These are phyloP conservation scores for Fusarium verrucosum DNA, from an alignment of 2,329 filamentous ascomycete species.

Conservation along the genomic window DNA sequence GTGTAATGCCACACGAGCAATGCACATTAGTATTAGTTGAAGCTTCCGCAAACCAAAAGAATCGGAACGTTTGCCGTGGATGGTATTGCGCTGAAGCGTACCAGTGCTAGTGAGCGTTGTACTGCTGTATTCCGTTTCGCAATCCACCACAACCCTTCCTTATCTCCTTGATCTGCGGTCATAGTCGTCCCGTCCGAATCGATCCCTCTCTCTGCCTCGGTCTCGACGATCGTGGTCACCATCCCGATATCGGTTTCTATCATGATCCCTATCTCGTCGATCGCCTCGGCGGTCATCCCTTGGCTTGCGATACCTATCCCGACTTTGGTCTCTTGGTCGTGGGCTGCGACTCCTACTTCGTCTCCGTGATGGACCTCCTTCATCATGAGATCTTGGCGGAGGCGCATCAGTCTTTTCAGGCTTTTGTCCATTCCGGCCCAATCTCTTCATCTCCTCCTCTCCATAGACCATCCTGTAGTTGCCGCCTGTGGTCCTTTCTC, in stretches of 20 bases:
- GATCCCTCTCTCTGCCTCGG: conserved; percentile 35
- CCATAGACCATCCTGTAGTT: conserved; percentile 85
- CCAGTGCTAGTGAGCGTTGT: conserved; percentile 22
- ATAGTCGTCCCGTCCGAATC: conserved; percentile 36
- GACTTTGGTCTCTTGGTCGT: conserved; percentile 35
- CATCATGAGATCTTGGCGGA: conserved; percentile 10
- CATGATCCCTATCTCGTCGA: conserved; percentile 41
- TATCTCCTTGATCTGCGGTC: conserved; percentile 37
- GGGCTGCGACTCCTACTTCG: conserved; percentile 36
- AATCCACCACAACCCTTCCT: conserved; percentile 11
- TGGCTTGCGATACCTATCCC: conserved; percentile 42
- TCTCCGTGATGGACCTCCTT: conserved; percentile 7
- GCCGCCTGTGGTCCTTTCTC: conserved; percentile 55
- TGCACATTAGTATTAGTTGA: conserved; percentile 30
- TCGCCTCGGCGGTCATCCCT: conserved; percentile 42
- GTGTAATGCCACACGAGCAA: conserved; percentile 31
- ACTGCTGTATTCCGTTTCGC: conserved; percentile 28
- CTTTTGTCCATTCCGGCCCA: conserved; percentile 53
- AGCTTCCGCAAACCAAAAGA: conserved; percentile 9
- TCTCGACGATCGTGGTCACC: conserved; percentile 43
- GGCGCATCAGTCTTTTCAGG: conserved; percentile 31
- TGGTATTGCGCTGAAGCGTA: conserved; percentile 11
- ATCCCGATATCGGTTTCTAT: conserved; percentile 45
- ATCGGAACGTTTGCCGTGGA: conserved; percentile 29
- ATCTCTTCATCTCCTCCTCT: conserved; percentile 70